These are phyloP conservation scores for Blastobotrys elegans DNA, from an alignment of 1,139 yeast species.

Conservation along the genomic window DNA sequence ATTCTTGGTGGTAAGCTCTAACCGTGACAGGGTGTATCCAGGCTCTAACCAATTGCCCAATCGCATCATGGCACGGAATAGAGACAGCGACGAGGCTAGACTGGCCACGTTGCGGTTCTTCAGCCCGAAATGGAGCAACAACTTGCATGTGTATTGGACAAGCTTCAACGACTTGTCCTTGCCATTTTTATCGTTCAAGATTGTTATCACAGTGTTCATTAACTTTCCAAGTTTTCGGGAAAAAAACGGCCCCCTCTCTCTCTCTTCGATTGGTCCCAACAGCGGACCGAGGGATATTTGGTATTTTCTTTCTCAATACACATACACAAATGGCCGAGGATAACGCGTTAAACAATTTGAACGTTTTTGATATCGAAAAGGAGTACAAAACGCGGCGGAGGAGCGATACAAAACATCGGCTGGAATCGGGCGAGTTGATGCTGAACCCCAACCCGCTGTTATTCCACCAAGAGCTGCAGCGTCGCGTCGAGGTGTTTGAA, in stretches of 20 bases:
- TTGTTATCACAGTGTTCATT: slow-evolving; percentile 16
- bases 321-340: slow-evolving; percentile 13
- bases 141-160: slow-evolving; percentile 29
- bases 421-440: slow-evolving; percentile 16
- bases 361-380: slow-evolving; percentile 17
- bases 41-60: slow-evolving; percentile 32
- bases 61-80: slow-evolving; percentile 31
- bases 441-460: slow-evolving; percentile 24
- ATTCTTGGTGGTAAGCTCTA: not conserved
- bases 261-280: no score
- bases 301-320: no score
- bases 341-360: slow-evolving; percentile 9
- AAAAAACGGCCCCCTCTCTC: no score
- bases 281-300: no score
- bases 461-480: slow-evolving; percentile 27
- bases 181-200: slow-evolving; percentile 28
- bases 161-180: slow-evolving; percentile 31
- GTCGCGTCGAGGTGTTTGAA: slow-evolving; percentile 39
- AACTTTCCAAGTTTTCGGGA: not conserved
- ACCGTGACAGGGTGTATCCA: slow-evolving; percentile 15
- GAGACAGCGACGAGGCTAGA: slow-evolving; percentile 27
- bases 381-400: slow-evolving; percentile 18
- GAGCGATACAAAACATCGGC: slow-evolving; percentile 14
- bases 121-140: slow-evolving; percentile 23
- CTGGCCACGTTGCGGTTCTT: slow-evolving; percentile 18